Evolutionary conservation across 1,284 basidiomycete genomes (phyloP), one percentile per base, ranked within the genome.

Genomic region (Singerocomus inundabilis): DNA sequence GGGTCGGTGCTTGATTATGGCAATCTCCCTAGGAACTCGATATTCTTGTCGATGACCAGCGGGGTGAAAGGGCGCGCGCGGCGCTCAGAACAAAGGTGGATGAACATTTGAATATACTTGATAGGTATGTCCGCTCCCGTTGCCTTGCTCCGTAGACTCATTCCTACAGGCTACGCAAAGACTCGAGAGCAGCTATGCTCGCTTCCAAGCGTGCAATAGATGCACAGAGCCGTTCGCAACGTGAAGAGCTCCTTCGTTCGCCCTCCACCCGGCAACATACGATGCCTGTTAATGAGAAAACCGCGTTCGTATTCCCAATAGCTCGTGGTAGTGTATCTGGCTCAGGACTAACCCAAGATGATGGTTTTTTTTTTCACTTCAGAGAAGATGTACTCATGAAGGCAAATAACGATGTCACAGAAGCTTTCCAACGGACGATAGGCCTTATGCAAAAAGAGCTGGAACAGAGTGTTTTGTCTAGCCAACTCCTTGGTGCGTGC

Each of bases 341-440:
- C 26, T 36, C 24, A 32, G 32, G 42, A 35, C 37, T 46, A 21
- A 50, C n/a, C 34, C 53, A 31, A 25, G 31, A 48, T 6, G 6
- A 45, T 29, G 21, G 15, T n/a, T n/a, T n/a, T 29, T 34, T 13
- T 55, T 30, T 46, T 25, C 9, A 21, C 30, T 47, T 41, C 46
- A 91, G 85, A 8, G 93, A 93, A 55, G 93, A 97, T 58, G 80
- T 80, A 0, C 76, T 98, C 9, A 93, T 94, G 85, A 85, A 85
- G 57, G 85, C 92, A 24, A 92, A 86, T 51, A 82, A 88, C 57
- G 83, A 95, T 57, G 91, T 98, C 12, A 96, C 93, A 1, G 85
- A 89, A 41, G 83, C 91, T 2, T 72, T 98, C 5, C 83, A 89
- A 44, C 80, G 93, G 30, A 97, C 93, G 6, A 80, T 93, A 26